Evolutionary conservation across 2,329 filamentous ascomycete genomes (phyloP).

Genomic region (Fusarium dlaminii): DNA sequence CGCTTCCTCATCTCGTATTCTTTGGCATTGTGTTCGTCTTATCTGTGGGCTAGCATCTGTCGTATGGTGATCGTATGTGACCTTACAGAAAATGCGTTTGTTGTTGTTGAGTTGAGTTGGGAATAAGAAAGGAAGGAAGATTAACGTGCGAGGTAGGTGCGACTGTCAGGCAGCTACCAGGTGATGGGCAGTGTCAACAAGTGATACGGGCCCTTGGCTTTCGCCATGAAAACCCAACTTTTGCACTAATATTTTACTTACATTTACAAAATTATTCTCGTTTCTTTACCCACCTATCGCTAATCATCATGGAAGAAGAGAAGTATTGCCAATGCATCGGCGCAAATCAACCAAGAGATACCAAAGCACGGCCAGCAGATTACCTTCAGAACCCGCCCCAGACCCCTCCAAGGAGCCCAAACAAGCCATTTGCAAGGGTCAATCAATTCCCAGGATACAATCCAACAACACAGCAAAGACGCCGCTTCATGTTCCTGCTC

Average conservation of each 20-base stretch:
- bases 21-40: background rate
- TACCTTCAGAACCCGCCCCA: background rate
- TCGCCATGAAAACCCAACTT: background rate
- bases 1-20: background rate
- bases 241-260: background rate
- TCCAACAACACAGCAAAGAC: background rate
- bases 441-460: background rate
- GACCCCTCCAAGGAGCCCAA: background rate
- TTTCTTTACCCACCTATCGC: background rate
- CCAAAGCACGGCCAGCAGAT: background rate
- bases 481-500: background rate
- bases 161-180: background rate
- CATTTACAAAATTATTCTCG: too few species aligned
- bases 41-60: background rate
- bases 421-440: background rate
- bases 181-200: background rate
- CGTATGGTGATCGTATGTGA: too few species aligned
- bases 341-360: background rate
- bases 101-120: background rate
- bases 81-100: background rate
- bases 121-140: background rate
- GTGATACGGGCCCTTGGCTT: background rate
- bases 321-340: background rate
- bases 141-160: background rate
- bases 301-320: background rate